phyloP scores from a whole-genome alignment of 108 stramenopile genomes.

The Craspedostauros australis region DNA sequence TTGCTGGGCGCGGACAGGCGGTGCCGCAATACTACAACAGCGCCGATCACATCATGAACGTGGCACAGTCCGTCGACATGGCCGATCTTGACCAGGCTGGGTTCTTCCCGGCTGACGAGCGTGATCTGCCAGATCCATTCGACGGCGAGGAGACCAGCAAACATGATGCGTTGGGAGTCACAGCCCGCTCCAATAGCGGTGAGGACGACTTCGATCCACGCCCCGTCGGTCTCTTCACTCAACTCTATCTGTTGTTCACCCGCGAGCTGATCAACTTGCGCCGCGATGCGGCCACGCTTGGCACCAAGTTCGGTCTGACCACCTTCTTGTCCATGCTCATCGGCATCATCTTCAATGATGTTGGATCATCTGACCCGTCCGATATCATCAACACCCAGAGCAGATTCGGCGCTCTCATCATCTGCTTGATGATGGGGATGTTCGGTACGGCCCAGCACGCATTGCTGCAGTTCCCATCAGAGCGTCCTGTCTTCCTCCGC shows the following conservation, averaged over 20 bases:
- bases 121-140: slow-evolving; percentile 27
- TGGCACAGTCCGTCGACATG: slow-evolving; percentile 41
- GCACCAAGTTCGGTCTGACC: slow-evolving; percentile 49
- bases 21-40: slow-evolving; percentile 70
- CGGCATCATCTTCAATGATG: slow-evolving; percentile 67
- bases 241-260: slow-evolving; percentile 39
- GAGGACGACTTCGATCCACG: slow-evolving; percentile 1
- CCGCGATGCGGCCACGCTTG: slow-evolving; percentile 51
- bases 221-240: slow-evolving; percentile 36
- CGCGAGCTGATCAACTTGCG: slow-evolving; percentile 48
- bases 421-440: slow-evolving; percentile 65
- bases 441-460: slow-evolving; percentile 74
- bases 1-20: slow-evolving; percentile 39
- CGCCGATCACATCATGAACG: slow-evolving; percentile 75
- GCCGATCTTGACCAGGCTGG: slow-evolving; percentile 38
- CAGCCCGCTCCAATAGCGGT: slow-evolving; percentile 2
- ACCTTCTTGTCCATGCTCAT: slow-evolving; percentile 52
- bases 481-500: slow-evolving; percentile 83
- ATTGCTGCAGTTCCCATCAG: slow-evolving; percentile 67
- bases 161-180: slow-evolving; percentile 33
- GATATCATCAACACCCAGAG: slow-evolving; percentile 6
- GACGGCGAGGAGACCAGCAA: slow-evolving; percentile 21
- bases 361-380: slow-evolving; percentile 36
- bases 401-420: slow-evolving; percentile 57
- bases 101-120: slow-evolving; percentile 46